phyloP scores from a whole-genome alignment of 176 grass and related monocot species.

The Avena eriantha region DNA sequence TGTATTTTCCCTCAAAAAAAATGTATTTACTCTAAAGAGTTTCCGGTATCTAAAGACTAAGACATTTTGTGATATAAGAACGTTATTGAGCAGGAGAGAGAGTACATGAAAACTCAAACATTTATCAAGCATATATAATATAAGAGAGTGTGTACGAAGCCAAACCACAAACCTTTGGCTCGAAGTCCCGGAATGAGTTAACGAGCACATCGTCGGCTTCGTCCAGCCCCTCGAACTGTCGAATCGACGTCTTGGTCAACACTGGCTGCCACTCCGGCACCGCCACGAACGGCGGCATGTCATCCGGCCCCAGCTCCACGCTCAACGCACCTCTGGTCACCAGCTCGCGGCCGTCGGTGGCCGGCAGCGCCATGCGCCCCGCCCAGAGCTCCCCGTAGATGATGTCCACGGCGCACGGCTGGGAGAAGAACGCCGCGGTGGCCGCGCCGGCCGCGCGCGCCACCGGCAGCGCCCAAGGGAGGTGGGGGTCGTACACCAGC shows the following conservation, averaged over 20 bases:
- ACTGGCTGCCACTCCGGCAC: neutral
- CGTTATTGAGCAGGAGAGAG: too few relatives aligned
- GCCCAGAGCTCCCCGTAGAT: neutral
- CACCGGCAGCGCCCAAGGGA: neutral
- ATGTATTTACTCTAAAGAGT: too few relatives aligned
- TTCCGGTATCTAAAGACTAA: too few relatives aligned
- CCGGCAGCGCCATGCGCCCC: neutral
- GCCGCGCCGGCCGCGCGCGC: neutral
- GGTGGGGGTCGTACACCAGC: neutral
- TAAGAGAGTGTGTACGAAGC: too few relatives aligned
- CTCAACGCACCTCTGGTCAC: neutral
- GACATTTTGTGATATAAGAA: too few relatives aligned
- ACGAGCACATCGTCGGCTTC: neutral
- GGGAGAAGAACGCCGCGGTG: neutral
- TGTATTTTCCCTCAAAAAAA: too few relatives aligned
- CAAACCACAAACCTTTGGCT: neutral
- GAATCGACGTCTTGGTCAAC: neutral
- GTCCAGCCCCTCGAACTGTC: conserved; percentile 4
- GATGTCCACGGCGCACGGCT: conserved; percentile 1
- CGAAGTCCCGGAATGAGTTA: conserved; percentile 4
- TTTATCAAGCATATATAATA: too few relatives aligned
- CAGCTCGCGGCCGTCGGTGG: neutral
- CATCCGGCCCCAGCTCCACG: neutral
- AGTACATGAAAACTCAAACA: too few relatives aligned
- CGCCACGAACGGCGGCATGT: neutral